A percentile compares a stretch with the other conserved stretches of the same genome.
phyloP scores from a whole-genome alignment of 108 stramenopile genomes.

The Nitzschia putrida region DNA sequence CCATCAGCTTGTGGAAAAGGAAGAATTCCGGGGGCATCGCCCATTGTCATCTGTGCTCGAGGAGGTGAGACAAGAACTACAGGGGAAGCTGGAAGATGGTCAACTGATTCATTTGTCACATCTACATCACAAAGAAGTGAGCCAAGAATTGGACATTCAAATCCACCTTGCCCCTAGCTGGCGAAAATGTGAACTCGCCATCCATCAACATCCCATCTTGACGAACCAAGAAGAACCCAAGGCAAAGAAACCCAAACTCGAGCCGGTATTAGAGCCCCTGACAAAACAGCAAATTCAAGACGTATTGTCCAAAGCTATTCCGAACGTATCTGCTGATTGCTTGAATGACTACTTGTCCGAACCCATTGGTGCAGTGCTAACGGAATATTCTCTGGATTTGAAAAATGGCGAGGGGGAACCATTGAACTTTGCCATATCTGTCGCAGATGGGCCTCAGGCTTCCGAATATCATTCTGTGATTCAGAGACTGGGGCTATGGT shows the following conservation, averaged over 20 bases:
- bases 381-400: conserved; percentile 21
- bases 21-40: conserved; percentile 61
- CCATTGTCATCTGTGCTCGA: conserved; percentile 35
- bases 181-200: conserved; percentile 20
- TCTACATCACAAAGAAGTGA: conserved; percentile 21
- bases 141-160: conserved; percentile 34
- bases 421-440: conserved; percentile 55
- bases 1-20: conserved; percentile 70
- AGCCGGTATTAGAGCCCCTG: conserved; percentile 9
- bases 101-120: conserved; percentile 33
- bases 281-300: conserved; percentile 68
- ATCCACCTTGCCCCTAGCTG: conserved; percentile 51
- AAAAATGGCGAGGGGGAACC: background rate
- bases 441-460: conserved; percentile 58
- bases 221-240: background rate
- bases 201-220: background rate
- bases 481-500: conserved; percentile 69
- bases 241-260: conserved; percentile 18
- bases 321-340: conserved; percentile 4
- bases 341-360: conserved; percentile 23
- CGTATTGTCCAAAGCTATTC: conserved; percentile 21
- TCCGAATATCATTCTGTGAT: conserved; percentile 61
- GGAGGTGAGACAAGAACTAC: conserved; percentile 32
- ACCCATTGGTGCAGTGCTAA: conserved; percentile 34
- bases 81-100: background rate